These are phyloP conservation scores for Raphanus raphanistrum DNA, from an alignment of 345 rosid genomes.

Conservation along the genomic window DNA sequence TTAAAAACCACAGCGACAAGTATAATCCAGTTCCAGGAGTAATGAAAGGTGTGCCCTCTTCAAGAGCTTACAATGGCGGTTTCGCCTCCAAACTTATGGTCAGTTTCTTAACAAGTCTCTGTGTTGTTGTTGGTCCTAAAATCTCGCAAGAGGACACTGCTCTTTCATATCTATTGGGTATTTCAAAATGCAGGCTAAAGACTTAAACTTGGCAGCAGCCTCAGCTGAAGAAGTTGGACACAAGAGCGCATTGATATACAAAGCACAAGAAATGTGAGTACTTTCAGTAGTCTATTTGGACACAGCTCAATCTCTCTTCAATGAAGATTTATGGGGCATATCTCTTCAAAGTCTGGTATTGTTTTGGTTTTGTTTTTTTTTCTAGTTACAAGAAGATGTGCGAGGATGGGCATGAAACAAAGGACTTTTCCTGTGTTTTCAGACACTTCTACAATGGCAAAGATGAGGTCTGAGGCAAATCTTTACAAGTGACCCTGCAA, in stretches of 20 bases:
- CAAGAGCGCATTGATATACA: slow-evolving; percentile 53
- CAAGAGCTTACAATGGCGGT: slow-evolving; percentile 76
- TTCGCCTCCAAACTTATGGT: slow-evolving; percentile 90
- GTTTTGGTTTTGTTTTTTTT: slow-evolving; percentile 18
- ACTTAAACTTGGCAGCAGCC: slow-evolving; percentile 64
- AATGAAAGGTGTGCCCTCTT: slow-evolving; percentile 90
- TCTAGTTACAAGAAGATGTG: slow-evolving; percentile 62
- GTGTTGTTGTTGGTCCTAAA: background rate
- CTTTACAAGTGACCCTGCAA: background rate
- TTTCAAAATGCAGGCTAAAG: slow-evolving; percentile 70
- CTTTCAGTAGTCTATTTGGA: background rate
- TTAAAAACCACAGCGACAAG: slow-evolving; percentile 57
- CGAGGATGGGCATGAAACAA: slow-evolving; percentile 58
- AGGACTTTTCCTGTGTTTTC: slow-evolving; percentile 89
- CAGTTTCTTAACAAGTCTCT: slow-evolving; percentile 15
- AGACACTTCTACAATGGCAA: slow-evolving; percentile 68
- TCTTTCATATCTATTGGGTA: slow-evolving; percentile 1
- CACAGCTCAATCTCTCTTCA: too few relatives aligned
- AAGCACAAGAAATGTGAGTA: slow-evolving; percentile 72
- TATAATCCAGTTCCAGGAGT: slow-evolving; percentile 98
- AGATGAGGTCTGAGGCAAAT: slow-evolving; percentile 41
- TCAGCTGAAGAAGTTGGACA: slow-evolving; percentile 64
- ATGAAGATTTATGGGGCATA: background rate
- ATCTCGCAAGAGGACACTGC: background rate
- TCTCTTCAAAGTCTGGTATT: background rate